A percentile compares a stretch with the other conserved stretches of the same genome.
Evolutionary conservation across 192 early-diverging fungal genomes (phyloP).

Genomic region (Coemansia sp.): DNA sequence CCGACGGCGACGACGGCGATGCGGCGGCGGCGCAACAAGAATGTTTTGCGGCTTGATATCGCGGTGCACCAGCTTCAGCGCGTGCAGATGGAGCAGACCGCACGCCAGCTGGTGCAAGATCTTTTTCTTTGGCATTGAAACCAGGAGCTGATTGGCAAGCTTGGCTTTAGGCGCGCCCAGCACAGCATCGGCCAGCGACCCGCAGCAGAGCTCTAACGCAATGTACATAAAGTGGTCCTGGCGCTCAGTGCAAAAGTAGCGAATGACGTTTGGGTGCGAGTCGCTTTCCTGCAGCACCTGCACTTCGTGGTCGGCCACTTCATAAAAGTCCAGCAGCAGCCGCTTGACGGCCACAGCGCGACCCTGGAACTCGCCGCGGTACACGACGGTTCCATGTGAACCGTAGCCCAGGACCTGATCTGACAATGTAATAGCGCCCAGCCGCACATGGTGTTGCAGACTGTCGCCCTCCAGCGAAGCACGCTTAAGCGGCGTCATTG

Average conservation of each 20-base stretch:
- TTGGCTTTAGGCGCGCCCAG: conserved; percentile 55
- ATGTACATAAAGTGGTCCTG: conserved; percentile 93
- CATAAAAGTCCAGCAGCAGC: conserved; percentile 92
- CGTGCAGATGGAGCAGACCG: conserved; percentile 87
- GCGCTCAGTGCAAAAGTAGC: conserved; percentile 90
- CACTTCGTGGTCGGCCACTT: conserved; percentile 93
- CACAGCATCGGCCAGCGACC: conserved; percentile 84
- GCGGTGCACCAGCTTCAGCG: conserved; percentile 94
- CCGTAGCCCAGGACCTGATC: conserved; percentile 81
- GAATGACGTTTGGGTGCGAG: conserved; percentile 93
- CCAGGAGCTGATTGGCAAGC: conserved; percentile 49
- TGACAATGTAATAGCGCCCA: conserved; percentile 59
- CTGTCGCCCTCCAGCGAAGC: conserved; percentile 14
- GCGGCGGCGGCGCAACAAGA: conserved; percentile 68
- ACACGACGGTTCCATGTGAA: conserved; percentile 96
- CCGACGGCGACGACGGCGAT: conserved; percentile 36
- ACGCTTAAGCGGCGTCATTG: conserved; percentile 38
- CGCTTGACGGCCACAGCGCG: conserved; percentile 93
- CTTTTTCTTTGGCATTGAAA: conserved; percentile 56
- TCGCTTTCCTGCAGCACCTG: conserved; percentile 89
- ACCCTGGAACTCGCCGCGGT: conserved; percentile 89
- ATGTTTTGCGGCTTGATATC: conserved; percentile 99
- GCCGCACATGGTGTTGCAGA: conserved; percentile 31
- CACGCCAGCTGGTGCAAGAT: conserved; percentile 81
- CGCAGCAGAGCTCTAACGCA: conserved; percentile 92